Conservation (phyloP, 768 basidiomycete genomes). For the Collybiopsis luxurians region DNA sequence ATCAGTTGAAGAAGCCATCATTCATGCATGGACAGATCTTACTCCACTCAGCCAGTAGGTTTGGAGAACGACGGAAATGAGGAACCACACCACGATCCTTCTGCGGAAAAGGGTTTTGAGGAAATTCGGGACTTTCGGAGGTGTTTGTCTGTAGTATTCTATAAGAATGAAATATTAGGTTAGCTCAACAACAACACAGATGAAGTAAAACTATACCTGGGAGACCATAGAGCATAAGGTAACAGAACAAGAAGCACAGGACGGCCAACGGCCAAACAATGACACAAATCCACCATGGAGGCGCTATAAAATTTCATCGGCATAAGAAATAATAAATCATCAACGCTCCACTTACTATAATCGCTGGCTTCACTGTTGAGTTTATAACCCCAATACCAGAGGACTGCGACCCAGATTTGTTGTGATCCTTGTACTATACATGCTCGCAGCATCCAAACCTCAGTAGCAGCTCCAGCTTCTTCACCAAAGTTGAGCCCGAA, state of each 20-base stretch:
- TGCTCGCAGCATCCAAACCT: slow-evolving; percentile 89
- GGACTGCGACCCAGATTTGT: slow-evolving; percentile 91
- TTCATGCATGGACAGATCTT: too few relatives aligned
- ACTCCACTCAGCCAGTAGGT: slow-evolving; percentile 91
- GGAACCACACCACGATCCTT: slow-evolving; percentile 94
- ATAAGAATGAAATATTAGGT: not conserved
- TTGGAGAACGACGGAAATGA: slow-evolving; percentile 87
- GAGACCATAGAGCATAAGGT: slow-evolving; percentile 73
- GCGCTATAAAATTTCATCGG: slow-evolving; percentile 16
- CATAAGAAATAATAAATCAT: too few relatives aligned
- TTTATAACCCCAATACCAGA: slow-evolving; percentile 88
- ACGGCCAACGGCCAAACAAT: slow-evolving; percentile 54
- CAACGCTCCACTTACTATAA: slow-evolving; percentile 21
- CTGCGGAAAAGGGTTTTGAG: slow-evolving; percentile 84
- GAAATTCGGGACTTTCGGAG: slow-evolving; percentile 94
- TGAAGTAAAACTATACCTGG: slow-evolving; percentile 58
- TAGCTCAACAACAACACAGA: too few relatives aligned
- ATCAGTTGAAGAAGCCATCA: too few relatives aligned
- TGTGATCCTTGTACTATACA: slow-evolving; percentile 94
- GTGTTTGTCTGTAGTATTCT: slow-evolving; percentile 91
- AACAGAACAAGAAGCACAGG: slow-evolving; percentile 54
- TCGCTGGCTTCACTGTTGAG: slow-evolving; percentile 55
- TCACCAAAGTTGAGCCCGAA: slow-evolving; percentile 97
- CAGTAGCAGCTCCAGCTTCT: slow-evolving; percentile 90
- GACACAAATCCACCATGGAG: slow-evolving; percentile 69